Evolutionary conservation across 2,329 filamentous ascomycete genomes (phyloP).

Genomic region (Colletotrichum liriopes): DNA sequence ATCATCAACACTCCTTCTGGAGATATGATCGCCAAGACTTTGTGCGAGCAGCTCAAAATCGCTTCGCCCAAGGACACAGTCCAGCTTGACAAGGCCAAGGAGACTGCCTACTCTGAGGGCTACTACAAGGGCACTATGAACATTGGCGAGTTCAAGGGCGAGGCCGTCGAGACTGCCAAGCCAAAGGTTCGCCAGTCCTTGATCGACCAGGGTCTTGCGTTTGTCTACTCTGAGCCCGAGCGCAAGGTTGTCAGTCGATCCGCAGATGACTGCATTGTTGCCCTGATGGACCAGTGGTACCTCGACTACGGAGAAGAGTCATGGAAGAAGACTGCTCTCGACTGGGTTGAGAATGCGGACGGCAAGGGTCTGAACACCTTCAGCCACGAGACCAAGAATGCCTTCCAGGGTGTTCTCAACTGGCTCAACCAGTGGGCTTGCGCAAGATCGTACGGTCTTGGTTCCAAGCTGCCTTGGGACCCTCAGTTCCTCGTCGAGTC

Average conservation of each 20-base stretch:
- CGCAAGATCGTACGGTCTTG: conserved; percentile 90
- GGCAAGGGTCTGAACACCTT: conserved; percentile 84
- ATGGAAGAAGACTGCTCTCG: conserved; percentile 84
- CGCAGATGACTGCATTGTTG: conserved; percentile 93
- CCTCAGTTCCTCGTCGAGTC: conserved; percentile 91
- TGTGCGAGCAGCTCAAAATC: conserved; percentile 96
- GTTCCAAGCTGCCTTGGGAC: conserved; percentile 96
- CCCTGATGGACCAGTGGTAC: conserved; percentile 97
- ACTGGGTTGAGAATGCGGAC: conserved; percentile 78
- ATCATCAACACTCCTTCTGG: conserved; percentile 94
- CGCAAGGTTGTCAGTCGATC: conserved; percentile 90
- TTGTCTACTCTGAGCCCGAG: conserved; percentile 95
- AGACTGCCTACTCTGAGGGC: conserved; percentile 95
- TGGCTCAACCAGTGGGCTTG: conserved; percentile 99
- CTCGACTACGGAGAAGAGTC: conserved; percentile 94
- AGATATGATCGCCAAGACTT: conserved; percentile 84
- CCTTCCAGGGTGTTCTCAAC: conserved; percentile 87
- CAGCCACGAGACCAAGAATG: conserved; percentile 81
- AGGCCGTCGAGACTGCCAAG: conserved; percentile 89
- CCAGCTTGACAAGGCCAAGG: conserved; percentile 91
- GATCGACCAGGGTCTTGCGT: conserved; percentile 83
- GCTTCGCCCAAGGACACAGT: conserved; percentile 95
- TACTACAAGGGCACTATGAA: conserved; percentile 91
- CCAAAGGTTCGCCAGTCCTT: conserved; percentile 85
- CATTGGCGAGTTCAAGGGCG: conserved; percentile 88